These are phyloP conservation scores for Leccinum arenicola DNA, from an alignment of 768 basidiomycete genomes.

Conservation along the genomic window DNA sequence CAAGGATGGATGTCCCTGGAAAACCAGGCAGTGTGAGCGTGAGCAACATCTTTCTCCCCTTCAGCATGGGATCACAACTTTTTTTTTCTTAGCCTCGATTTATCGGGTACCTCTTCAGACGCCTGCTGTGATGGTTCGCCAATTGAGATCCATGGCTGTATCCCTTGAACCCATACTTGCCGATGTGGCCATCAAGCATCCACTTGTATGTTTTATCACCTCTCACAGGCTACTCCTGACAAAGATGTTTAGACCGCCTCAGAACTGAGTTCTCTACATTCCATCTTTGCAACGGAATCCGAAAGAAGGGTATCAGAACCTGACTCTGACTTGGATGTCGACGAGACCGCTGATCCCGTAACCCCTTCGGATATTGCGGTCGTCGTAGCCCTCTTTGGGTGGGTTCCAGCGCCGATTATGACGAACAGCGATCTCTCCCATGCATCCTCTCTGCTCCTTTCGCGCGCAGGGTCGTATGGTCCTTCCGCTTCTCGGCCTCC, in stretches of 20 bases:
- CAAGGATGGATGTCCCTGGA: slow-evolving; percentile 86
- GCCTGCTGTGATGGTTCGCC: slow-evolving; percentile 58
- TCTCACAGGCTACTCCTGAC: slow-evolving; percentile 8
- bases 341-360: slow-evolving; percentile 7
- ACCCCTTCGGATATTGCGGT: slow-evolving; percentile 39
- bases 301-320: slow-evolving; percentile 31
- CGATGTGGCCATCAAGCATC: slow-evolving; percentile 63
- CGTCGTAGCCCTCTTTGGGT: slow-evolving; percentile 48
- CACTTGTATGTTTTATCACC: slow-evolving; percentile 50
- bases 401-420: slow-evolving; percentile 37
- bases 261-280: slow-evolving; percentile 53
- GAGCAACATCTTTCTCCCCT: slow-evolving; percentile 21
- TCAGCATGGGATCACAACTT: slow-evolving; percentile 1
- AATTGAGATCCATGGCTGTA: slow-evolving; percentile 55
- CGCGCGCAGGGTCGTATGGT: slow-evolving; percentile 26
- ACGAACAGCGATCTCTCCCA: slow-evolving; percentile 11
- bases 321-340: slow-evolving; percentile 9
- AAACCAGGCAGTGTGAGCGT: slow-evolving; percentile 77
- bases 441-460: slow-evolving; percentile 19
- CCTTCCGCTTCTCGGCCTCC: slow-evolving; percentile 30
- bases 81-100: slow-evolving; percentile 47
- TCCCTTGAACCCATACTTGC: slow-evolving; percentile 51
- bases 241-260: slow-evolving; percentile 45
- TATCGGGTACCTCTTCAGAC: slow-evolving; percentile 74
- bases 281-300: slow-evolving; percentile 38